Evolutionary conservation across 805 yeast genomes (phyloP).

Genomic region (Millerago galiae): DNA sequence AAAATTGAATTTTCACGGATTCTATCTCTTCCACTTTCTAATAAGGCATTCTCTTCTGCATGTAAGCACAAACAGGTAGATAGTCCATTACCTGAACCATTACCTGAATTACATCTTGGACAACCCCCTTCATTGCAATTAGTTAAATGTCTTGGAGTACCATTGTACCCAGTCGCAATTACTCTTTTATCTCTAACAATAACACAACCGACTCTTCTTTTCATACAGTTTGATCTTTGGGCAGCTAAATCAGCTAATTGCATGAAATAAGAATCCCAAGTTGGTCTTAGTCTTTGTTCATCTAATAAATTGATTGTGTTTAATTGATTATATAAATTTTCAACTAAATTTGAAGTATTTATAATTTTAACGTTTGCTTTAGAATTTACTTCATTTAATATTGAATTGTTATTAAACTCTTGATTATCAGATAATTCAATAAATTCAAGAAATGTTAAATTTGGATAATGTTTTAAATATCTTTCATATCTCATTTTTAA

Average conservation of each 20-base stretch:
- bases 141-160: slow-evolving; percentile 82
- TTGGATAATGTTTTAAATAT: slow-evolving; percentile 23
- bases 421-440: slow-evolving; percentile 31
- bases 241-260: slow-evolving; percentile 90
- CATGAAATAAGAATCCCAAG: slow-evolving; percentile 98
- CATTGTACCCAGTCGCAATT: slow-evolving; percentile 95
- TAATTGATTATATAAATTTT: slow-evolving; percentile 33
- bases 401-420: slow-evolving; percentile 20
- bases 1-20: slow-evolving; percentile 57
- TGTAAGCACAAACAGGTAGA: slow-evolving; percentile 90
- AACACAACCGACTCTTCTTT: slow-evolving; percentile 94
- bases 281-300: slow-evolving; percentile 66
- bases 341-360: slow-evolving; percentile 37
- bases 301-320: slow-evolving; percentile 41
- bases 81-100: slow-evolving; percentile 53
- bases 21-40: slow-evolving; percentile 91
- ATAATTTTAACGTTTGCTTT: slow-evolving; percentile 53
- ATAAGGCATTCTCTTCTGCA: slow-evolving; percentile 93
- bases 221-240: slow-evolving; percentile 91
- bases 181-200: slow-evolving; percentile 81
- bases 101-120: slow-evolving; percentile 73
- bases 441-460: slow-evolving; percentile 28
- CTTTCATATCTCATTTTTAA: slow-evolving; percentile 36
- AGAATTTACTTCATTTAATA: slow-evolving; percentile 35
- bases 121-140: slow-evolving; percentile 98